Conservation (phyloP, 2,329 filamentous ascomycete species). For the Aspergillus sp. region DNA sequence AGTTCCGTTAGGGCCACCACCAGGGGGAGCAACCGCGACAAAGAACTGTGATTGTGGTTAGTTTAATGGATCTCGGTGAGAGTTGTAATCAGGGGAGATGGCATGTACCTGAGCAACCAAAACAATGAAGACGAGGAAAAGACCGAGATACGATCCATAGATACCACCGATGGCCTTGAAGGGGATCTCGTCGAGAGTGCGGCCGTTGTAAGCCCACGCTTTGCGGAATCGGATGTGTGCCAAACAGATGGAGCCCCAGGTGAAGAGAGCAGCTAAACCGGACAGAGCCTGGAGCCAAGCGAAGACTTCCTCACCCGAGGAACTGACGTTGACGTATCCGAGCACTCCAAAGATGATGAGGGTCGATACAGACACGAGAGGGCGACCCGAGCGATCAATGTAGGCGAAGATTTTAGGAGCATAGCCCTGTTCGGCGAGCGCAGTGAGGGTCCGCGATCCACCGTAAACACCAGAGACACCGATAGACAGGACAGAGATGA, state of each 20-base stretch:
- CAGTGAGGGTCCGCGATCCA: slow-evolving; percentile 57
- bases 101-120: slow-evolving; percentile 43
- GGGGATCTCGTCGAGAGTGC: slow-evolving; percentile 63
- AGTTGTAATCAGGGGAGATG: neutral
- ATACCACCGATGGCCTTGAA: slow-evolving; percentile 62
- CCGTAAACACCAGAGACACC: slow-evolving; percentile 61
- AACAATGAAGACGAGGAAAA: slow-evolving; percentile 56
- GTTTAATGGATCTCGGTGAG: neutral
- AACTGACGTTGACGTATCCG: slow-evolving; percentile 41
- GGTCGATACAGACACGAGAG: slow-evolving; percentile 42
- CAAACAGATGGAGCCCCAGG: slow-evolving; percentile 65
- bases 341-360: slow-evolving; percentile 42
- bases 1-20: slow-evolving; percentile 5
- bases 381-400: slow-evolving; percentile 48
- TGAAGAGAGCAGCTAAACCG: slow-evolving; percentile 62
- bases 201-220: slow-evolving; percentile 60
- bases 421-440: slow-evolving; percentile 49
- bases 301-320: slow-evolving; percentile 55
- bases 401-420: slow-evolving; percentile 47
- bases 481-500: slow-evolving; percentile 60
- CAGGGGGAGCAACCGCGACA: slow-evolving; percentile 22
- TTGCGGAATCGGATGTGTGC: slow-evolving; percentile 67
- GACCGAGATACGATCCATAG: slow-evolving; percentile 62
- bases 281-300: slow-evolving; percentile 66
- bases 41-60: slow-evolving; percentile 34